Evolutionary conservation across 345 rosid species (phyloP).

Genomic region (Hypericum androsaemum): DNA sequence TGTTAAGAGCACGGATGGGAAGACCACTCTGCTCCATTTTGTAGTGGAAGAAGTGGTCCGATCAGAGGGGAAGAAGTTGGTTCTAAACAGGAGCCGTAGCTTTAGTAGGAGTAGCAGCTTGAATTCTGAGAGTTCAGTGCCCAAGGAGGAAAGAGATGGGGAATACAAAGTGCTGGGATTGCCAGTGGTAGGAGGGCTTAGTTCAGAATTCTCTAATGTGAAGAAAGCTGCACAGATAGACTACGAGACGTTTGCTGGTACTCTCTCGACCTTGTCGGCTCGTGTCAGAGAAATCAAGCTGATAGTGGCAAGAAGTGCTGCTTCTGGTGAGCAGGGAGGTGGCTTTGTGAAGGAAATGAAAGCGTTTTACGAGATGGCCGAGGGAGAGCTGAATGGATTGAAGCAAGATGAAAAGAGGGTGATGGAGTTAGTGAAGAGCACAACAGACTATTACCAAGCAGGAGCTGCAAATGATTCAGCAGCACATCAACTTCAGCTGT

Average conservation of each 20-base stretch:
- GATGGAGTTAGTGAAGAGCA: slow-evolving; percentile 53
- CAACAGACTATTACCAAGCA: slow-evolving; percentile 72
- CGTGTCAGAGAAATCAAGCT: slow-evolving; percentile 36
- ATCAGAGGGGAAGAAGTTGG: slow-evolving; percentile 68
- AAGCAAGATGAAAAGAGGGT: slow-evolving; percentile 46
- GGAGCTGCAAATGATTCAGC: slow-evolving; percentile 38
- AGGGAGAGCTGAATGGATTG: slow-evolving; percentile 37
- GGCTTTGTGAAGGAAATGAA: slow-evolving; percentile 48
- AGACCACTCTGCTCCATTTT: slow-evolving; percentile 73
- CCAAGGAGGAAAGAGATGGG: slow-evolving; percentile 43
- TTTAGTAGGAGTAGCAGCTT: slow-evolving; percentile 18
- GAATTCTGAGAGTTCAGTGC: slow-evolving; percentile 9
- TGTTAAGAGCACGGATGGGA: slow-evolving; percentile 72
- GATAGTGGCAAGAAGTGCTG: slow-evolving; percentile 25
- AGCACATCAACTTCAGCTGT: slow-evolving; percentile 45
- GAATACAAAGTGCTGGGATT: slow-evolving; percentile 62
- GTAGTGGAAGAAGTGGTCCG: slow-evolving; percentile 77
- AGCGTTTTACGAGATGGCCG: slow-evolving; percentile 46
- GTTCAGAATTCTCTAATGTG: slow-evolving; percentile 59
- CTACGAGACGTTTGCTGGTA: slow-evolving; percentile 31
- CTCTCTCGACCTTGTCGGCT: slow-evolving; percentile 32
- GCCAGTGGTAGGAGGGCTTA: slow-evolving; percentile 63
- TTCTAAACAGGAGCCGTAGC: slow-evolving; percentile 28
- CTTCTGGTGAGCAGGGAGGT: slow-evolving; percentile 14
- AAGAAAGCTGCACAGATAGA: slow-evolving; percentile 76